phyloP scores from a whole-genome alignment of 352 stramenopile species.

The Discostella stelligera region DNA sequence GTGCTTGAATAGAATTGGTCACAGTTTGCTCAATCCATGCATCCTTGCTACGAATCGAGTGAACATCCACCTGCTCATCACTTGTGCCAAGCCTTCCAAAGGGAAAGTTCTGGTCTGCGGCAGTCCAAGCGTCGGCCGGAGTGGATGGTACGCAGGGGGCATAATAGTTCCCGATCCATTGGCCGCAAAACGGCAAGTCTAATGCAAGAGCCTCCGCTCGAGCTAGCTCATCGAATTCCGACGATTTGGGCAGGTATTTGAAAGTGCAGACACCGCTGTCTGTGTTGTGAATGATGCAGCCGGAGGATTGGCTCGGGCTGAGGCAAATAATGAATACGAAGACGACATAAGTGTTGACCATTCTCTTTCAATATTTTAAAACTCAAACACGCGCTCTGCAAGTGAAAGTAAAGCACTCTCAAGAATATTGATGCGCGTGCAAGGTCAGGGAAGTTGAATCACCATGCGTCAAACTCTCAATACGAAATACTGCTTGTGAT shows the following conservation, averaged over 20 bases:
- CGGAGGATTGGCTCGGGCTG: background rate
- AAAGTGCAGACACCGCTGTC: slow-evolving; percentile 42
- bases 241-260: slow-evolving; percentile 30
- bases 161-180: slow-evolving; percentile 40
- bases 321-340: background rate
- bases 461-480: too few relatives aligned
- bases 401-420: too few relatives aligned
- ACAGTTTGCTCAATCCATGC: slow-evolving; percentile 55
- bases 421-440: too few relatives aligned
- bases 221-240: slow-evolving; percentile 14
- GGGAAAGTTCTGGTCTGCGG: slow-evolving; percentile 53
- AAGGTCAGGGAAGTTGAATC: too few relatives aligned
- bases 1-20: slow-evolving; percentile 14
- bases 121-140: slow-evolving; percentile 13
- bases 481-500: slow-evolving; percentile 7
- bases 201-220: slow-evolving; percentile 4
- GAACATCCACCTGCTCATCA: slow-evolving; percentile 6
- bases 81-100: slow-evolving; percentile 28
- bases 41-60: slow-evolving; percentile 37
- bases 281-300: slow-evolving; percentile 44
- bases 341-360: background rate
- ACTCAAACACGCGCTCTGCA: too few relatives aligned
- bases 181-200: slow-evolving; percentile 45
- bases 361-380: too few relatives aligned
- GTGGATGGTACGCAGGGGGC: slow-evolving; percentile 27